Evolutionary conservation across 306 rosid genomes (phyloP).

Genomic region (Sechiopsis laciniata): DNA sequence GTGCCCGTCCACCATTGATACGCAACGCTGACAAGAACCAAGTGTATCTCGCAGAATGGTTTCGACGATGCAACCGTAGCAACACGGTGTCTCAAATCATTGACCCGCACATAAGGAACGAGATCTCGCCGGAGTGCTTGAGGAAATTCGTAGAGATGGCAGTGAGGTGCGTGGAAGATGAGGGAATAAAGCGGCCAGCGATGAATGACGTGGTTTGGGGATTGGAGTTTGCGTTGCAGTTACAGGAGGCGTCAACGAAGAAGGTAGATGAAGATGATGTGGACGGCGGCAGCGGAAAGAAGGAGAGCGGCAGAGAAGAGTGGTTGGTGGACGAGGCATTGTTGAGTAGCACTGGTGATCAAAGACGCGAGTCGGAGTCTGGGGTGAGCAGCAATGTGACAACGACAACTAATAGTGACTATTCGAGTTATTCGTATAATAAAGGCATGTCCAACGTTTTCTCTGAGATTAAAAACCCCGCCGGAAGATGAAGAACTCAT

Average conservation of each 20-base stretch:
- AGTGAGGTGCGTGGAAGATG: slow-evolving; percentile 38
- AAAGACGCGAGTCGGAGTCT: background rate
- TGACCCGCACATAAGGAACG: background rate
- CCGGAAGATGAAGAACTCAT: background rate
- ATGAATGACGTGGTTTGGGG: slow-evolving; percentile 38
- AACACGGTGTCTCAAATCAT: slow-evolving; percentile 9
- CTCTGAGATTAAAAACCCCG: background rate
- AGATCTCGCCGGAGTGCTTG: background rate
- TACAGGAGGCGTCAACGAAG: slow-evolving; percentile 18
- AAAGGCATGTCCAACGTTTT: background rate
- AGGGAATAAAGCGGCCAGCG: slow-evolving; percentile 37
- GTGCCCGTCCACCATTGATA: slow-evolving; percentile 33
- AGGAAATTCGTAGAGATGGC: background rate
- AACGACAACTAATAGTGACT: background rate
- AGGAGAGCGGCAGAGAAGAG: background rate
- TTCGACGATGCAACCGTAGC: slow-evolving; percentile 23
- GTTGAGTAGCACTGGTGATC: background rate
- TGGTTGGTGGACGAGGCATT: background rate
- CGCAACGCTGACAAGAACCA: slow-evolving; percentile 24
- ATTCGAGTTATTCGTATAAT: background rate
- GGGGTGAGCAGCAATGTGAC: background rate
- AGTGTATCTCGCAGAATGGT: slow-evolving; percentile 35
- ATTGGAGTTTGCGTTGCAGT: background rate
- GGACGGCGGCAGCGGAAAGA: background rate
- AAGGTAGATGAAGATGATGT: slow-evolving; percentile 8